Base-by-base conservation (phyloP, 495 filamentous ascomycete species). In the Margaritispora aquatica region DNA sequence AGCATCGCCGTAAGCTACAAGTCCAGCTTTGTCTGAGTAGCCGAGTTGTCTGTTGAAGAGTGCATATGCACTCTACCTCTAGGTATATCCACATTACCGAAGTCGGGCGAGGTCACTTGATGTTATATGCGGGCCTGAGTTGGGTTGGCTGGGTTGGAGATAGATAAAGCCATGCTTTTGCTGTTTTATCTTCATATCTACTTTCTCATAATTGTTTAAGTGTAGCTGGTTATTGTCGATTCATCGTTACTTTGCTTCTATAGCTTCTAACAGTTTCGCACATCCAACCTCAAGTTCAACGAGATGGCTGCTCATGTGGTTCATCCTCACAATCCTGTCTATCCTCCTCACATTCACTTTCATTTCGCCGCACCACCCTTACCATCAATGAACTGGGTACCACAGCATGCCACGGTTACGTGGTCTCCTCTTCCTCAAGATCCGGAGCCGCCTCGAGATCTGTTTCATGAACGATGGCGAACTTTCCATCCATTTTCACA, bases 401-500 rank as follows among this genome's bases (percentile, higher is more conserved):
- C 52, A 11, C 24, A 52, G 5, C 50, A 29, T 19, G 24, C 27
- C n/a, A 2, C 1, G 9, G 24, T 19, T 29, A 26, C 50, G 27
- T 29, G 22, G 24, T 29, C 11, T 29, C 23, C 17, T 8, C 50
- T 26, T 29, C 22, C 27, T 7, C 8, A 23, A 2, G 22, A 52
- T 15, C 7, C 50, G 17, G 38, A 44, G 15, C 38, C 38, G 7
- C 19, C 10, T n/a, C 38, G 38, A 9, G 17, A 9, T 10, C 19
- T 44, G 38, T 44, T 8, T 44, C 10, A 44, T 26, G 27, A 23
- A 27, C 50, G 24, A 44, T 15, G 17, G 38, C 38, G 38, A 44
- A 52, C 22, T 21, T 66, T 66, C 46, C 34, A 19, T 23, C 36
- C 26, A 26, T 66, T 66, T 49, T 29, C 52, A 17, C 4, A 53